Base-by-base conservation (phyloP, 441 rosid genomes). In the Hura crepitans region DNA sequence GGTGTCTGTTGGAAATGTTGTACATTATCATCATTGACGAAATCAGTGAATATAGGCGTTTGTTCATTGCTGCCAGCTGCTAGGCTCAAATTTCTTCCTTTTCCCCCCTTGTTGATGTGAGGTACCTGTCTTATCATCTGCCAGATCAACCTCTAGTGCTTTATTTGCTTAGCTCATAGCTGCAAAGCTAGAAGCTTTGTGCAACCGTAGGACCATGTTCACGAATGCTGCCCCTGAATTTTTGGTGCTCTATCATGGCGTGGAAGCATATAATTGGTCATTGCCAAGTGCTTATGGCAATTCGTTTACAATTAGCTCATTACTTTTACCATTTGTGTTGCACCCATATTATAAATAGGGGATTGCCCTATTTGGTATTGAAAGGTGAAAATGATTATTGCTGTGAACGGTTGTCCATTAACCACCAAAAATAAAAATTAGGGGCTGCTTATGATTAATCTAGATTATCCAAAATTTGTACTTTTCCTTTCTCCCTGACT, bases 1-100 rank as follows among this genome's bases (percentile, higher is more conserved):
- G 49, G 14, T 72, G 62, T 35, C 50, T 27, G 55, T 49, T 35
- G 60, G 59, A 65, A 55, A 69, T 55, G 20, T 63, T 75, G 81
- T 74, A 74, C 13, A 42, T 42, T 17, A 70, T 68, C 47, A 56
- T 45, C 25, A 10, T 42, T 30, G 58, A 43, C 2, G 14, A 63
- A 30, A 57, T 30, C 23, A 39, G 27, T 60, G 31, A 65, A 45
- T 33, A 47, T 55, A 54, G 23, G 43, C 11, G 25, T 35, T 33
- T 20, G 49, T 23, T 8, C 22, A 45, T 72, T 65, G 62, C 55
- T 63, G 8, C 30, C 64, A 4, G 30, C 15, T 28, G 12, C 56
- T 8, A 39, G 17, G 43, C 28, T 37, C 56, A 43, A 1, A 23
- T 54, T 17, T 57, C 28, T 27, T 57, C 25, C 1, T 8, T 42